Evolutionary conservation across 2,329 filamentous ascomycete species (phyloP).

Genomic region (Coniella vitis): DNA sequence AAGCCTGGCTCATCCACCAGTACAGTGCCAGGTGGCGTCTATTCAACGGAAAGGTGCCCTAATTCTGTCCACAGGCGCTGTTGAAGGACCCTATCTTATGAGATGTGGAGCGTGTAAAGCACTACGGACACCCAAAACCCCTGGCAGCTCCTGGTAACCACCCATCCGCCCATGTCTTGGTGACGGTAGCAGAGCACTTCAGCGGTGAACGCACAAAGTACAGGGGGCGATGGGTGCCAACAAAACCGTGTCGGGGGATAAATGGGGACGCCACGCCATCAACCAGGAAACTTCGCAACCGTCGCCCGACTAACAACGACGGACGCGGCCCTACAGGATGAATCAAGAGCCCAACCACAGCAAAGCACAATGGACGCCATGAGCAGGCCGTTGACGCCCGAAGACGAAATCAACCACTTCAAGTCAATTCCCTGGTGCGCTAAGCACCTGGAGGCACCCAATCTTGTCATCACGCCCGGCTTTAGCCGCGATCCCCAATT

Average conservation of each 20-base stretch:
- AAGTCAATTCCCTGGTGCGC: constrained; percentile 42
- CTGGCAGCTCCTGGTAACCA: neutral
- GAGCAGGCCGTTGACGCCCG: neutral
- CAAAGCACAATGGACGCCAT: neutral
- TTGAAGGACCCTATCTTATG: too few relatives aligned
- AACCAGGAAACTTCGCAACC: neutral
- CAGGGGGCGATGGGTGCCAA: too few relatives aligned
- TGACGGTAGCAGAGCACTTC: too few relatives aligned
- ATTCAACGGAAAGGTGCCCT: too few relatives aligned
- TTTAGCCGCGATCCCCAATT: constrained; percentile 29
- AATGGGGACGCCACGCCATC: too few relatives aligned
- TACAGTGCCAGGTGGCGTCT: too few relatives aligned
- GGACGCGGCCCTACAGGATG: too few relatives aligned
- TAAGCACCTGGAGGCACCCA: constrained; percentile 33
- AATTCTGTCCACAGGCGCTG: too few relatives aligned
- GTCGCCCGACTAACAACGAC: neutral
- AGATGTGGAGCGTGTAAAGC: neutral
- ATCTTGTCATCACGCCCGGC: constrained; percentile 32
- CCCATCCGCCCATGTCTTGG: too few relatives aligned
- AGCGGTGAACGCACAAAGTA: too few relatives aligned
- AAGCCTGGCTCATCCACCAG: too few relatives aligned
- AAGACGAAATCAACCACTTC: constrained; percentile 23
- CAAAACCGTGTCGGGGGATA: too few relatives aligned
- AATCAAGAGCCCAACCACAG: neutral
- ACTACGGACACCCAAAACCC: neutral